A percentile compares a stretch with the other conserved stretches of the same genome.
These are phyloP conservation scores for Macrolepiota fuliginosa DNA, from an alignment of 768 basidiomycete genomes.

Conservation along the genomic window DNA sequence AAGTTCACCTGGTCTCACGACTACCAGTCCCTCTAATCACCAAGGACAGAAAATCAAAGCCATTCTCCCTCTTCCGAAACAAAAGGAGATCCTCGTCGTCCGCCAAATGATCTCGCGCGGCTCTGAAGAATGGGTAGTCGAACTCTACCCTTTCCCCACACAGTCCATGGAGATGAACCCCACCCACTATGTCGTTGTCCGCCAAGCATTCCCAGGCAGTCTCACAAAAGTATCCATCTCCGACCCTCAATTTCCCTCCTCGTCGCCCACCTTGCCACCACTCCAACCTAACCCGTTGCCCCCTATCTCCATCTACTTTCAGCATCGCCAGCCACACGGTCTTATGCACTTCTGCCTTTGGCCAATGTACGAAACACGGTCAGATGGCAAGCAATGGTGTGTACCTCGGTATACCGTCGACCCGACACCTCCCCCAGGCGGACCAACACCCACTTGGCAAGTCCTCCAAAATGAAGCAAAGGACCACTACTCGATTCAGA, in stretches of 20 bases:
- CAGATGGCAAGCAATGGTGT: neutral
- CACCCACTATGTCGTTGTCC: conserved; percentile 2
- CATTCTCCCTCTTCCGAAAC: conserved; percentile 50
- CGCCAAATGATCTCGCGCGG: conserved; percentile 24
- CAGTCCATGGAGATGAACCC: neutral
- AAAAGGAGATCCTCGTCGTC: conserved; percentile 50
- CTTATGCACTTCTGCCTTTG: conserved; percentile 31
- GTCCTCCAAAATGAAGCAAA: neutral
- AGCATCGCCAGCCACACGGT: conserved; percentile 25
- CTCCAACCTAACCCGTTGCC: conserved; percentile 27
- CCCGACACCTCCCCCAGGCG: conserved; percentile 17
- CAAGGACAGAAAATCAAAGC: conserved; percentile 47
- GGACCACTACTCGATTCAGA: neutral
- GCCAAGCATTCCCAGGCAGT: neutral
- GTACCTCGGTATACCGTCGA: conserved; percentile 1
- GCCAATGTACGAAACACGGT: conserved; percentile 10
- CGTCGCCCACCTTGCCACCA: conserved; percentile 10
- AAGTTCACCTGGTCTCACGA: conserved; percentile 8
- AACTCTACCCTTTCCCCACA: conserved; percentile 10
- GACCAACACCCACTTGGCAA: conserved; percentile 25
- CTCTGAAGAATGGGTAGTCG: conserved; percentile 6
- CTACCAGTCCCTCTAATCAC: neutral
- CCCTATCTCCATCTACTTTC: conserved; percentile 39
- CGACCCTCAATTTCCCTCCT: conserved; percentile 10
- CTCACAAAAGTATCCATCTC: conserved; percentile 8